These are phyloP conservation scores for Puccinia hordei DNA, from an alignment of 1,284 basidiomycete species.

Conservation along the genomic window DNA sequence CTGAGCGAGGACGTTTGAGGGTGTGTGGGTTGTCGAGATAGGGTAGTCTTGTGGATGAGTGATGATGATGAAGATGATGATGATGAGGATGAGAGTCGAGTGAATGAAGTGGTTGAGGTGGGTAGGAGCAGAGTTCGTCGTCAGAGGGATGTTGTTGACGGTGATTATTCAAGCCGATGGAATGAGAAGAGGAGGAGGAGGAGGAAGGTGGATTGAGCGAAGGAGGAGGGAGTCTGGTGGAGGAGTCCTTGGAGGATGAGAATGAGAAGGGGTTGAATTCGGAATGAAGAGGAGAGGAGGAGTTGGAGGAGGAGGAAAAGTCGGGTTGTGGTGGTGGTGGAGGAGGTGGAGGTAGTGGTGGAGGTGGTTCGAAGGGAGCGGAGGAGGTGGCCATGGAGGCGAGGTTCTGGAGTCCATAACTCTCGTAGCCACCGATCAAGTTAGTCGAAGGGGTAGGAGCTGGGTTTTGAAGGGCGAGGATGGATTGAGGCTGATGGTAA, in stretches of 20 bases:
- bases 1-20: conserved; percentile 5
- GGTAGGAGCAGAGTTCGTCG: too few relatives aligned
- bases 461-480: conserved; percentile 28
- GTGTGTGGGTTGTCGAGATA: neutral
- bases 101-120: too few relatives aligned
- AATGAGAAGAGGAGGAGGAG: neutral
- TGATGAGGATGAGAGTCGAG: too few relatives aligned
- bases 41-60: neutral
- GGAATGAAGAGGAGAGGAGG: neutral
- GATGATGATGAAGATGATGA: neutral
- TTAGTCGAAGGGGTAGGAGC: too few relatives aligned
- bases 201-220: neutral
- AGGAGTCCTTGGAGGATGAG: too few relatives aligned
- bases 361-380: neutral
- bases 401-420: conserved; percentile 25
- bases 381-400: conserved; percentile 29
- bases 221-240: neutral
- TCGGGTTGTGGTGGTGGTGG: neutral
- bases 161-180: neutral
- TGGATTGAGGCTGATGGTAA: conserved; percentile 43
- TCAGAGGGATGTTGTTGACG: neutral
- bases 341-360: neutral
- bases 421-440: neutral
- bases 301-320: neutral
- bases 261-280: too few relatives aligned